phyloP scores from a whole-genome alignment of 2,329 filamentous ascomycete species.

The Davidsoniella eucalypti region DNA sequence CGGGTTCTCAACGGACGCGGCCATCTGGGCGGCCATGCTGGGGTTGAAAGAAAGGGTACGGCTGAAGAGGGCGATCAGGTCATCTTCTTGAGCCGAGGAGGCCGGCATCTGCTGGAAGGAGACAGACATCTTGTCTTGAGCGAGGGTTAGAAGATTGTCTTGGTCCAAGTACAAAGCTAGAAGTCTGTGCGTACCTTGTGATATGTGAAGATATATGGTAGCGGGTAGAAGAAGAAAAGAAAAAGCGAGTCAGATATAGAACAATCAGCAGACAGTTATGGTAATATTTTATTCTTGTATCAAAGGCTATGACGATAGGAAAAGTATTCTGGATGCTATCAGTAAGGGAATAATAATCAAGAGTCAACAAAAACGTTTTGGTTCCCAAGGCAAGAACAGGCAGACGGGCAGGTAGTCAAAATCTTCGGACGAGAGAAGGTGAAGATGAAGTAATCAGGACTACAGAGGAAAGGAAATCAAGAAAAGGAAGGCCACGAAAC shows the following conservation, averaged over 20 bases:
- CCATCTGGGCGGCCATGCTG: conserved; percentile 8
- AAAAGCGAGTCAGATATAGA: neutral
- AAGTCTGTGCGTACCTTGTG: neutral
- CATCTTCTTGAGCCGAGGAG: conserved; percentile 8
- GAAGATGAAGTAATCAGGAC: no score
- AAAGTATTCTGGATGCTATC: no score
- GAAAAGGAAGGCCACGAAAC: no score
- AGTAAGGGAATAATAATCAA: no score
- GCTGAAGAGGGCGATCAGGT: conserved; percentile 10
- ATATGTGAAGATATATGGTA: neutral
- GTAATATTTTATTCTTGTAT: neutral
- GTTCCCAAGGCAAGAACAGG: no score
- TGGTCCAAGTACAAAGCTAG: neutral
- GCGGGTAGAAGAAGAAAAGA: neutral
- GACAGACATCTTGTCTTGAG: conserved; percentile 8
- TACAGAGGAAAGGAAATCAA: no score
- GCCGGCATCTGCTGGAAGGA: conserved; percentile 3
- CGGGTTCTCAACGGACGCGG: conserved; percentile 9
- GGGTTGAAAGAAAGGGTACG: conserved; percentile 6
- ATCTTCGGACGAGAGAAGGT: no score
- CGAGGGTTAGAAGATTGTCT: neutral
- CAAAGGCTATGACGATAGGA: neutral
- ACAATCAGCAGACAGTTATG: no score
- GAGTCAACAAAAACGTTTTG: no score
- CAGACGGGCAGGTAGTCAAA: no score